phyloP scores from a whole-genome alignment of 2,329 filamentous ascomycete genomes.

The Fusarium keratoplasticum region DNA sequence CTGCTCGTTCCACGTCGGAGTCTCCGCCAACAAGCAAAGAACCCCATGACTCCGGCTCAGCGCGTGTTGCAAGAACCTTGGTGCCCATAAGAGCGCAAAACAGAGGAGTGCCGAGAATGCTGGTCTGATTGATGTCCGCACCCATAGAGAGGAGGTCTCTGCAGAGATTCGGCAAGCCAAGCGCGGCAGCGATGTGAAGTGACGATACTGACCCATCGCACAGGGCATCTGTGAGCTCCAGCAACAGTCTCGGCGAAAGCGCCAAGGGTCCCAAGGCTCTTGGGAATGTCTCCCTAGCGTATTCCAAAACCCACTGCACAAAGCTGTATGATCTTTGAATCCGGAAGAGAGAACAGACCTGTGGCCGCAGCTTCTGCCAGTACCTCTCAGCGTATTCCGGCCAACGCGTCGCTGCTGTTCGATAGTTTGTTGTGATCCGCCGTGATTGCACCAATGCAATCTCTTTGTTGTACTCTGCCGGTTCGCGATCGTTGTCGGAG shows the following conservation, averaged over 20 bases:
- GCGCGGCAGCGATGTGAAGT: conserved; percentile 50
- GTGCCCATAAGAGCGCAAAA: conserved; percentile 51
- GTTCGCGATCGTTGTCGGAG: conserved; percentile 40
- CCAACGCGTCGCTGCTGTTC: conserved; percentile 45
- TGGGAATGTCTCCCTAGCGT: conserved; percentile 47
- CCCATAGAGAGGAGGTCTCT: conserved; percentile 39
- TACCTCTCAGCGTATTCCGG: conserved; percentile 40
- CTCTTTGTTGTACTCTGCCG: conserved; percentile 44
- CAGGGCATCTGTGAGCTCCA: conserved; percentile 47
- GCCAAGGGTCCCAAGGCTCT: conserved; percentile 35
- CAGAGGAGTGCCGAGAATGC: conserved; percentile 47
- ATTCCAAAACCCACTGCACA: conserved; percentile 53
- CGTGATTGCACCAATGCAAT: conserved; percentile 35
- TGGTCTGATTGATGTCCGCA: conserved; percentile 32
- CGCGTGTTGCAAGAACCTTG: conserved; percentile 35
- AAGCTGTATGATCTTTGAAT: conserved; percentile 45
- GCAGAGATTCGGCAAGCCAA: conserved; percentile 48
- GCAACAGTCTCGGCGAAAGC: conserved; percentile 34
- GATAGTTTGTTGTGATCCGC: conserved; percentile 38
- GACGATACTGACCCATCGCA: conserved; percentile 45
- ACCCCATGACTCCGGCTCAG: conserved; percentile 38
- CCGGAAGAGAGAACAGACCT: conserved; percentile 47
- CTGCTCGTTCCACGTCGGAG: conserved; percentile 19
- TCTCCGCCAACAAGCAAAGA: conserved; percentile 26
- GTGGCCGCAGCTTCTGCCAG: conserved; percentile 44